phyloP scores from a whole-genome alignment of 345 rosid genomes.

The Pistacia atlantica region DNA sequence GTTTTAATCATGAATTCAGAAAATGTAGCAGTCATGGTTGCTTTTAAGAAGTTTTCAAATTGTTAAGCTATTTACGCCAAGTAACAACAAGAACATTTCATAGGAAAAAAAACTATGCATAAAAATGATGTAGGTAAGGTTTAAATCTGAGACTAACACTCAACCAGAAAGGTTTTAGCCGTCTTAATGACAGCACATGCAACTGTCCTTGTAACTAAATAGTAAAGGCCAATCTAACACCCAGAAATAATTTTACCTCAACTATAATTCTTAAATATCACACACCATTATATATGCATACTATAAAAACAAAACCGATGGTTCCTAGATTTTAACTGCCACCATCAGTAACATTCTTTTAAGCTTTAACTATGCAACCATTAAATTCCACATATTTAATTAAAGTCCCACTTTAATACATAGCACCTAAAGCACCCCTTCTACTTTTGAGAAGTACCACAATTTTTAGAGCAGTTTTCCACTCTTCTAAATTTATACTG shows the following conservation, averaged over 20 bases:
- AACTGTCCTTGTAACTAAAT: background rate
- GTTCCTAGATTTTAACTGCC: background rate
- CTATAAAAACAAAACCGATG: background rate
- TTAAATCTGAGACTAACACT: background rate
- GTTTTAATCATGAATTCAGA: background rate
- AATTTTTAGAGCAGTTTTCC: background rate
- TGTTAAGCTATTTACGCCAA: background rate
- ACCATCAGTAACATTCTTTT: too few relatives aligned
- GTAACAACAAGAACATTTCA: too few relatives aligned
- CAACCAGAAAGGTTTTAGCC: background rate
- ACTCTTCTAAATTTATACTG: background rate
- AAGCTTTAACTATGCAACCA: background rate
- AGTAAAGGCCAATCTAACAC: background rate
- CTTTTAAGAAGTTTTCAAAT: background rate
- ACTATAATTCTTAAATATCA: background rate
- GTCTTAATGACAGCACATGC: background rate
- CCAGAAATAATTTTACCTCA: conserved; percentile 2
- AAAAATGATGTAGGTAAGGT: too few relatives aligned
- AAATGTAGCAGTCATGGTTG: background rate
- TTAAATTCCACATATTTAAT: background rate
- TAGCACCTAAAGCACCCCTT: background rate
- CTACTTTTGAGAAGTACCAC: background rate
- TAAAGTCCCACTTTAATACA: background rate
- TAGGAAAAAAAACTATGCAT: background rate
- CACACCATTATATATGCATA: background rate